phyloP scores from a whole-genome alignment of 768 basidiomycete genomes.

The Antrodiella citrinella region DNA sequence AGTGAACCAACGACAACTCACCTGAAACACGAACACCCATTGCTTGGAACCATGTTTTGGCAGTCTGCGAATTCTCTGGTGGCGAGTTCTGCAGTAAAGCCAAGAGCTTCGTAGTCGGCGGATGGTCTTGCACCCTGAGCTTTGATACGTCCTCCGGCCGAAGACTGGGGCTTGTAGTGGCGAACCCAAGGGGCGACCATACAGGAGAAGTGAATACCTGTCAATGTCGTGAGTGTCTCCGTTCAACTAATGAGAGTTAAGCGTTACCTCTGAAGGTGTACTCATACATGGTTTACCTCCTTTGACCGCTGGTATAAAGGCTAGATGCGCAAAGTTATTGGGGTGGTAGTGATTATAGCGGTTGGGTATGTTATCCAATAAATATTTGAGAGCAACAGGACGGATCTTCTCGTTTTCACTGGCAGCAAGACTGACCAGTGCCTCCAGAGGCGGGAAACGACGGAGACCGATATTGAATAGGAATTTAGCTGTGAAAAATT shows the following conservation, averaged over 20 bases:
- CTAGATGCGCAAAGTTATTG: slow-evolving; percentile 42
- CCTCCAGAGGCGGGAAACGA: slow-evolving; percentile 58
- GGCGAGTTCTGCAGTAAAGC: slow-evolving; percentile 50
- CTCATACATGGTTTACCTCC: slow-evolving; percentile 46
- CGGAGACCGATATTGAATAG: slow-evolving; percentile 64
- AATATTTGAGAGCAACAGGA: slow-evolving; percentile 67
- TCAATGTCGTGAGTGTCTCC: no score
- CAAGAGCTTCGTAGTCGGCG: slow-evolving; percentile 54
- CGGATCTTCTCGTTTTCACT: slow-evolving; percentile 41
- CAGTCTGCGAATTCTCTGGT: slow-evolving; percentile 45
- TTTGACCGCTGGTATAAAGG: slow-evolving; percentile 74
- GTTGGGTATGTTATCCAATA: slow-evolving; percentile 62
- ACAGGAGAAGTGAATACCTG: slow-evolving; percentile 66
- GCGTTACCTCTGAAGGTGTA: slow-evolving; percentile 54
- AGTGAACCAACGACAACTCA: slow-evolving; percentile 22
- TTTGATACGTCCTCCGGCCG: slow-evolving; percentile 48
- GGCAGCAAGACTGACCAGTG: slow-evolving; percentile 63
- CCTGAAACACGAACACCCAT: slow-evolving; percentile 57
- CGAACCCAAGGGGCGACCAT: slow-evolving; percentile 73
- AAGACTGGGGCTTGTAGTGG: slow-evolving; percentile 48
- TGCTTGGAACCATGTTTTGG: slow-evolving; percentile 58
- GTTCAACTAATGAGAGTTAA: background rate
- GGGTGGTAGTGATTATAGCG: slow-evolving; percentile 56
- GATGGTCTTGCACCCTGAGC: slow-evolving; percentile 63
- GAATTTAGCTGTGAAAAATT: slow-evolving; percentile 37